phyloP scores from a whole-genome alignment of 257 asterid genomes.

The Solanum habrochaites region DNA sequence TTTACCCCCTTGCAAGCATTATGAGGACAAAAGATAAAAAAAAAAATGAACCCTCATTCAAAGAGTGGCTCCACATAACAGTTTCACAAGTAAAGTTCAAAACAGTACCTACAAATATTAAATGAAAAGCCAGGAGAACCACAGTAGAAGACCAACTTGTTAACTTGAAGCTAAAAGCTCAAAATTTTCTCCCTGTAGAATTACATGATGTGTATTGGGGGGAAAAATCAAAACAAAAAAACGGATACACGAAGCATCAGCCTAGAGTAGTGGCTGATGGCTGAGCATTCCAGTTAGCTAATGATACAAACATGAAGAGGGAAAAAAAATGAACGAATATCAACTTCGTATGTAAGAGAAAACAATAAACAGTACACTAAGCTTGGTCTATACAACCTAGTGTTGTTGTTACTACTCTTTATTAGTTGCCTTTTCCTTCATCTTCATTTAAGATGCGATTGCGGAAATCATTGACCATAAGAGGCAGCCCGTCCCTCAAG shows the following conservation, averaged over 20 bases:
- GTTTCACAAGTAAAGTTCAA: background rate
- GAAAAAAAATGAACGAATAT: background rate
- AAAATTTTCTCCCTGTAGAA: background rate
- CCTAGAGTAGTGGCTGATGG: background rate
- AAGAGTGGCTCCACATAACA: background rate
- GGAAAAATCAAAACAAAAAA: background rate
- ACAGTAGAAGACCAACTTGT: background rate
- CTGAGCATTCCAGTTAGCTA: background rate
- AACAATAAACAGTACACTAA: background rate
- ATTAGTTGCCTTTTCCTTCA: slow-evolving; percentile 74
- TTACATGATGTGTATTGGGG: background rate
- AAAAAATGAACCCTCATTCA: background rate
- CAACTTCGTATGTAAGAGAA: background rate
- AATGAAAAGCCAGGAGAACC: background rate
- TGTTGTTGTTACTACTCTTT: slow-evolving; percentile 1
- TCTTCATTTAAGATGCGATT: slow-evolving; percentile 96
- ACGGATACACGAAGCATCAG: background rate
- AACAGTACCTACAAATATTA: background rate
- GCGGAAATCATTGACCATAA: slow-evolving; percentile 77
- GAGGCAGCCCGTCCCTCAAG: slow-evolving; percentile 71
- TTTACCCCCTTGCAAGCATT: background rate
- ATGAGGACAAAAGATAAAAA: background rate
- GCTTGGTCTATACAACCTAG: background rate
- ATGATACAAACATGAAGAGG: background rate
- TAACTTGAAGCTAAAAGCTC: background rate